Conservation (phyloP, 495 filamentous ascomycete species). For the Neurospora discreta region DNA sequence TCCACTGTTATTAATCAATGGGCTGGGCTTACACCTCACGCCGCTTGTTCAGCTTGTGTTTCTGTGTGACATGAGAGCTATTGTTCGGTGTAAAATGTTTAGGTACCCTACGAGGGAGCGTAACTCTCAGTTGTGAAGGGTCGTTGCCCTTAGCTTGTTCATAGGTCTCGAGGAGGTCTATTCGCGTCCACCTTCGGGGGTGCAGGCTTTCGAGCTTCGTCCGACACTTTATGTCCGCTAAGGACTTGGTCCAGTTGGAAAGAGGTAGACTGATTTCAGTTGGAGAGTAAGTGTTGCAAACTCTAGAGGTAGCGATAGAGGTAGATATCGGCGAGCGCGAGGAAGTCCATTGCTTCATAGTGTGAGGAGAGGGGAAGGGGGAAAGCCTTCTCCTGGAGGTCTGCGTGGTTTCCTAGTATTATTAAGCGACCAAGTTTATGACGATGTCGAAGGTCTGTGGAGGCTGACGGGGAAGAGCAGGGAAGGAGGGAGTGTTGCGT, state of each 20-base stretch:
- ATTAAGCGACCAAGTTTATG: background rate
- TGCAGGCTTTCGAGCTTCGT: constrained; percentile 30
- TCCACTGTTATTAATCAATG: background rate
- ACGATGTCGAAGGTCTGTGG: background rate
- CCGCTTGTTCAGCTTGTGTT: background rate
- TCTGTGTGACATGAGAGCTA: background rate
- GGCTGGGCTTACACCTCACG: background rate
- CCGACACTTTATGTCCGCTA: constrained; percentile 32
- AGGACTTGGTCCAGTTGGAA: constrained; percentile 40
- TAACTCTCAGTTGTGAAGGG: constrained; percentile 33
- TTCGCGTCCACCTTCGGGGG: constrained; percentile 39
- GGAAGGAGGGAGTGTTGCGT: background rate
- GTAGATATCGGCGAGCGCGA: background rate
- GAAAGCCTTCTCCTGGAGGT: background rate
- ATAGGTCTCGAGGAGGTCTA: constrained; percentile 36
- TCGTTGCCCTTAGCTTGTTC: constrained; percentile 23
- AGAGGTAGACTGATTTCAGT: constrained; percentile 30
- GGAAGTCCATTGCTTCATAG: background rate
- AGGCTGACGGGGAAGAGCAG: background rate
- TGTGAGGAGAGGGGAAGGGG: background rate
- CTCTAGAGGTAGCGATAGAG: background rate
- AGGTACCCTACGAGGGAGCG: background rate
- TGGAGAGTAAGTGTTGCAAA: background rate
- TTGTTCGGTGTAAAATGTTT: background rate
- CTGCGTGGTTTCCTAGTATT: background rate